Percentiles rank a stretch among this genome's conserved stretches.
Conservation (phyloP, 2,329 filamentous ascomycete genomes). For the Aurifilum marmelostoma region DNA sequence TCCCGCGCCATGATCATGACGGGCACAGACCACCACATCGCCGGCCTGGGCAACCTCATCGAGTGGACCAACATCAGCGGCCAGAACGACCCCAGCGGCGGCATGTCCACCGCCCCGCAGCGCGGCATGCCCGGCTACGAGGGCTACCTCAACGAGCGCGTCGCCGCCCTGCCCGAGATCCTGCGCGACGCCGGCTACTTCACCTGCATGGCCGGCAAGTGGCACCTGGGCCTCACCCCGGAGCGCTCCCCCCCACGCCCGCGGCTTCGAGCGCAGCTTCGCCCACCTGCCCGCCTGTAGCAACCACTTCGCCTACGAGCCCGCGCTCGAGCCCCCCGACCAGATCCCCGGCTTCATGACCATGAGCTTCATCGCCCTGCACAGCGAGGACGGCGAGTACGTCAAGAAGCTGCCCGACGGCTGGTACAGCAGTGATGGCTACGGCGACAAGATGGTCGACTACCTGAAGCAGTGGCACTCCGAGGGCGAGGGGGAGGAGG, state of each 20-base stretch:
- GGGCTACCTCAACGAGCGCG: constrained; percentile 39
- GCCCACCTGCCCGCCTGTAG: constrained; percentile 64
- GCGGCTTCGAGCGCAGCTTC: constrained; percentile 63
- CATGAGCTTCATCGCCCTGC: constrained; percentile 44
- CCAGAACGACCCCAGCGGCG: constrained; percentile 34
- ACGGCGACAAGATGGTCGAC: constrained; percentile 54
- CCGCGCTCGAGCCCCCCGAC: constrained; percentile 43
- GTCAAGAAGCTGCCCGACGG: constrained; percentile 50
- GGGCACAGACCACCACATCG: constrained; percentile 64
- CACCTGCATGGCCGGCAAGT: constrained; percentile 40
- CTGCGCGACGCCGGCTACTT: constrained; percentile 38
- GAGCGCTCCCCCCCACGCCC: constrained; percentile 57
- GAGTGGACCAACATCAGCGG: constrained; percentile 47
- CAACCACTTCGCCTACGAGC: constrained; percentile 58
- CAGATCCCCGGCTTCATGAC: constrained; percentile 45
- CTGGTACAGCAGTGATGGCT: constrained; percentile 58
- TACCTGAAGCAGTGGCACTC: constrained; percentile 51
- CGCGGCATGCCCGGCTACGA: constrained; percentile 37
- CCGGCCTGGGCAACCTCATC: constrained; percentile 61
- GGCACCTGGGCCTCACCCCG: constrained; percentile 53
- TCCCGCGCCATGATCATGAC: constrained; percentile 69
- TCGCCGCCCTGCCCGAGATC: constrained; percentile 37
- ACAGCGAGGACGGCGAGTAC: constrained; percentile 43
- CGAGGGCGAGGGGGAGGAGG: constrained; percentile 35
- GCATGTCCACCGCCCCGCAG: constrained; percentile 28